Percentiles rank a stretch among this genome's conserved stretches.
Conservation (phyloP, 176 grass and related monocot species). For the Zoysia pacifica region DNA sequence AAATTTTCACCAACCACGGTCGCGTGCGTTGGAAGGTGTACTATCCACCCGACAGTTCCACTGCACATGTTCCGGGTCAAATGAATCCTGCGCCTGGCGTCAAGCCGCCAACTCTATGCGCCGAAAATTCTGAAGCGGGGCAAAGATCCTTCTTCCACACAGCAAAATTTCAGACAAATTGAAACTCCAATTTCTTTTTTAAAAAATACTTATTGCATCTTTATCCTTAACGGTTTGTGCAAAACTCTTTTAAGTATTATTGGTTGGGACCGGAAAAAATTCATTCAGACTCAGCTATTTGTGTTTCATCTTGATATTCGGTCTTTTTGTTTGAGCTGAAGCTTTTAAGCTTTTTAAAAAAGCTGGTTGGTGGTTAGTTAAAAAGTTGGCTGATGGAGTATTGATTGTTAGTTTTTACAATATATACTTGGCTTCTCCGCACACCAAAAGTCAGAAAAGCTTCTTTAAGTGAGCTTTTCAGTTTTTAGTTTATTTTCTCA, state of each 20-base stretch:
- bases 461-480: too few species aligned
- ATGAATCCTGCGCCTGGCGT: not conserved
- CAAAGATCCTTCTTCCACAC: not conserved
- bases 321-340: too few species aligned
- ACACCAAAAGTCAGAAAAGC: too few species aligned
- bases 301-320: too few species aligned
- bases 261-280: too few species aligned
- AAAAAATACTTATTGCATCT: not conserved
- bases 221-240: not conserved
- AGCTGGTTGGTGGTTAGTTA: too few species aligned
- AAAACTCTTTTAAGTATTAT: not conserved
- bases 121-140: not conserved
- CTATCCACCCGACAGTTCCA: not conserved
- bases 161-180: not conserved
- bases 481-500: too few species aligned
- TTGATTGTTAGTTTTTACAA: too few species aligned
- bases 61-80: not conserved
- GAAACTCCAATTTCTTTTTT: not conserved
- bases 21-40: not conserved
- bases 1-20: conserved; percentile 44
- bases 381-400: too few species aligned
- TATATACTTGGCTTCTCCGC: too few species aligned
- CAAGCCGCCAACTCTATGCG: conserved; percentile 3
- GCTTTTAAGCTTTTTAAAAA: too few species aligned
- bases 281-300: too few species aligned